Percentiles rank a stretch among this genome's conserved stretches.
phyloP scores from a whole-genome alignment of 768 basidiomycete genomes.

The Galerina sulciceps region DNA sequence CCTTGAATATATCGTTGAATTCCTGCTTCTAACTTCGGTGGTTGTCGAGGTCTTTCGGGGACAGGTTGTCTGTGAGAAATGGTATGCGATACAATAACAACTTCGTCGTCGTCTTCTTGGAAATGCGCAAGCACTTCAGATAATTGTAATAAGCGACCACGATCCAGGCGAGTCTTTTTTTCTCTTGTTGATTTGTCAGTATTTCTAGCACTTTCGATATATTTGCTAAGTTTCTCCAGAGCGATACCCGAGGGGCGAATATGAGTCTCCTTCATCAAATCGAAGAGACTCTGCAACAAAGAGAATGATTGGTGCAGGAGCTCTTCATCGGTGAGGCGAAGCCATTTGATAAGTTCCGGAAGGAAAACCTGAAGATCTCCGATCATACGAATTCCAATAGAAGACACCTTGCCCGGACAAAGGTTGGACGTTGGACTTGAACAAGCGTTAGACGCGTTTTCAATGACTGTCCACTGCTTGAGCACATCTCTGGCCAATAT shows the following conservation, averaged over 20 bases:
- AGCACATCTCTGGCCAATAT: constrained; percentile 91
- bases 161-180: constrained; percentile 57
- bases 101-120: constrained; percentile 62
- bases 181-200: constrained; percentile 38
- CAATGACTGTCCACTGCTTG: constrained; percentile 79
- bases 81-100: constrained; percentile 53
- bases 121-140: constrained; percentile 71
- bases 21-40: constrained; percentile 7
- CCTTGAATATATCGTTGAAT: constrained; percentile 16
- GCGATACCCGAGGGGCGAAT: constrained; percentile 58
- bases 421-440: constrained; percentile 25
- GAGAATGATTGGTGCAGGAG: constrained; percentile 88
- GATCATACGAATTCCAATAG: constrained; percentile 75
- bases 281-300: constrained; percentile 78
- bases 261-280: constrained; percentile 69
- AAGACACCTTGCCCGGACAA: constrained; percentile 51
- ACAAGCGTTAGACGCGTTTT: constrained; percentile 57
- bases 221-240: constrained; percentile 69
- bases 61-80: constrained; percentile 18
- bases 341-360: constrained; percentile 81
- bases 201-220: constrained; percentile 62
- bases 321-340: constrained; percentile 92
- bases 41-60: not conserved
- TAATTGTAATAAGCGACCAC: constrained; percentile 63
- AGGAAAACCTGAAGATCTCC: constrained; percentile 78